Evolutionary conservation across 345 rosid species (phyloP).

Genomic region (Trapa bicornis): DNA sequence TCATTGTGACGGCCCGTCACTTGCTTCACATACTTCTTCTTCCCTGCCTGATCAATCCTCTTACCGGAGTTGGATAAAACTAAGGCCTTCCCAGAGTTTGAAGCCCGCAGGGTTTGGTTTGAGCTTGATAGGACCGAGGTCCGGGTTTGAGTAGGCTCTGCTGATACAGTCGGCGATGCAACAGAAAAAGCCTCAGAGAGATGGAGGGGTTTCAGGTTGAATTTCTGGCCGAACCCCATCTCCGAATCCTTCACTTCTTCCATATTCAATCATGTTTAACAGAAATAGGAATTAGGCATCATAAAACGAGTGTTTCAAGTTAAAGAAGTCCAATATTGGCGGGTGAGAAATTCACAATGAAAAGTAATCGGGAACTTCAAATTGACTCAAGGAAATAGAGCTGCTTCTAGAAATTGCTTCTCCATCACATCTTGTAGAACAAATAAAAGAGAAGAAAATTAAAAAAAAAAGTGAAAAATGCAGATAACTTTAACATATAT

Average conservation of each 20-base stretch:
- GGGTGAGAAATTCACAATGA: not conserved
- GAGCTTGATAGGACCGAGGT: conserved; percentile 31
- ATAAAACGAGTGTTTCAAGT: not conserved
- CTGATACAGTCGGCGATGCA: conserved; percentile 18
- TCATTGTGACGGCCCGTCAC: conserved; percentile 91
- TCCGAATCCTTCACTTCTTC: conserved; percentile 28
- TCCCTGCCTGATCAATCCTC: conserved; percentile 53
- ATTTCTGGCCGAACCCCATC: conserved; percentile 14
- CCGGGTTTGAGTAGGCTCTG: conserved; percentile 34
- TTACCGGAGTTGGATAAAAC: conserved; percentile 51
- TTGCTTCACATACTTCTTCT: conserved; percentile 83
- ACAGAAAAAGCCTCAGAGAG: conserved; percentile 13
- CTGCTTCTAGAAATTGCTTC: not conserved
- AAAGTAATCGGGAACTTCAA: not conserved
- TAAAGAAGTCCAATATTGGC: not conserved
- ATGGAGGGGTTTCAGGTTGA: conserved; percentile 4
- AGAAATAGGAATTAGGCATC: not conserved
- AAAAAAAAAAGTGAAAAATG: not conserved
- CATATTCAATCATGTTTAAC: conserved; percentile 5
- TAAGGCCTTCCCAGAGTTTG: conserved; percentile 50
- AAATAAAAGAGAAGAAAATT: not conserved
- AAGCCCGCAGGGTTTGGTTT: conserved; percentile 35
- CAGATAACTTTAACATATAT: not conserved
- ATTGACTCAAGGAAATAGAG: not conserved
- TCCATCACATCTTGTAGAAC: not conserved